Evolutionary conservation across 2,329 filamentous ascomycete species (phyloP).

Genomic region (Fusarium sp.): DNA sequence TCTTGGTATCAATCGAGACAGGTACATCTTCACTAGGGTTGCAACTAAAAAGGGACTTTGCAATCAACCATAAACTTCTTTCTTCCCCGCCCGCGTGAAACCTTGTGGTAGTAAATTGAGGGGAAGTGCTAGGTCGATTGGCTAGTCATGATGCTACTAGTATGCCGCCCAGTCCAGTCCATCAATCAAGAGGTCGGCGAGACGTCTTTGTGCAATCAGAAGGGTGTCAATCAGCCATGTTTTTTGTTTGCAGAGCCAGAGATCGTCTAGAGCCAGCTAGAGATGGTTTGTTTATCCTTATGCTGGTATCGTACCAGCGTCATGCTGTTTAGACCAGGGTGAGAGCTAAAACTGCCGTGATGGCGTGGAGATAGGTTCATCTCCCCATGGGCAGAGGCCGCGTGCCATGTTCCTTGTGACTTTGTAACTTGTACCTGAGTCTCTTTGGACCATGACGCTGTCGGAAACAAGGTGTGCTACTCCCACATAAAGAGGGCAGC

Average conservation of each 20-base stretch:
- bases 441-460: slow-evolving; percentile 26
- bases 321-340: slow-evolving; percentile 29
- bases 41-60: slow-evolving; percentile 10
- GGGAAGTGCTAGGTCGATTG: slow-evolving; percentile 38
- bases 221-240: slow-evolving; percentile 31
- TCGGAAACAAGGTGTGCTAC: slow-evolving; percentile 28
- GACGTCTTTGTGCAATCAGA: slow-evolving; percentile 35
- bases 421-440: slow-evolving; percentile 28
- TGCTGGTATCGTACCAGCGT: slow-evolving; percentile 43
- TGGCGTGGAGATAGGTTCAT: slow-evolving; percentile 24
- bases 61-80: slow-evolving; percentile 20
- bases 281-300: background rate
- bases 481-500: slow-evolving; percentile 43
- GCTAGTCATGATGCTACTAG: slow-evolving; percentile 14
- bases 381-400: slow-evolving; percentile 32
- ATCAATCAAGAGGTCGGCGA: slow-evolving; percentile 20
- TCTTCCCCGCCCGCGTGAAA: slow-evolving; percentile 37
- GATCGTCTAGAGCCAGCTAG: slow-evolving; percentile 14
- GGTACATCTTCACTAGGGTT: background rate
- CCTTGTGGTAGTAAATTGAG: slow-evolving; percentile 44
- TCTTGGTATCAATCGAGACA: slow-evolving; percentile 12
- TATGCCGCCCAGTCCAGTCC: background rate
- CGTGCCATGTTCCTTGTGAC: slow-evolving; percentile 39
- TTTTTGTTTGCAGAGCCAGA: slow-evolving; percentile 5
- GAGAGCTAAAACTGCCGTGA: slow-evolving; percentile 27